Conservation (phyloP, 805 yeast species). For the Kluyveromyces nonfermentans region DNA sequence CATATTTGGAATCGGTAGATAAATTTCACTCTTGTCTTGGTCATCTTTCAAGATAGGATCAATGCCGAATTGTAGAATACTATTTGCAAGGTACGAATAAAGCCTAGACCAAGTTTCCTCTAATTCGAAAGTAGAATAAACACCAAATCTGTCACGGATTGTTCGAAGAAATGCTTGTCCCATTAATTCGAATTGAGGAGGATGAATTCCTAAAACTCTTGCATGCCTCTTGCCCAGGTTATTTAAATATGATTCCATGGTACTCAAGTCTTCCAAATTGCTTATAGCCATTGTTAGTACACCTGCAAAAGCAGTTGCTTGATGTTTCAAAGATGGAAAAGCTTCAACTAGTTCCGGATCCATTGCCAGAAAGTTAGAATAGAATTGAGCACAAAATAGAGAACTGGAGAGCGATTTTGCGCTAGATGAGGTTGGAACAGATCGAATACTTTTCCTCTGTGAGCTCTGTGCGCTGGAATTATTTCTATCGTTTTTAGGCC, state of each 20-base stretch:
- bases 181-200: slow-evolving; percentile 59
- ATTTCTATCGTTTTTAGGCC: neutral
- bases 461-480: neutral
- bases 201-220: slow-evolving; percentile 63
- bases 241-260: slow-evolving; percentile 49
- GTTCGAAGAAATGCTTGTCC: slow-evolving; percentile 65
- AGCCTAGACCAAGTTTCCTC: slow-evolving; percentile 66
- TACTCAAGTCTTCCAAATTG: slow-evolving; percentile 49
- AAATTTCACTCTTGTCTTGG: slow-evolving; percentile 8
- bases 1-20: slow-evolving; percentile 16
- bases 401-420: slow-evolving; percentile 38
- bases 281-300: slow-evolving; percentile 60
- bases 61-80: slow-evolving; percentile 43
- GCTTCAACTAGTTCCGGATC: slow-evolving; percentile 50
- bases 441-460: neutral
- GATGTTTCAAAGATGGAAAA: slow-evolving; percentile 71
- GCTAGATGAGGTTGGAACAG: slow-evolving; percentile 12
- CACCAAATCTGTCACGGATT: slow-evolving; percentile 51
- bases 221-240: slow-evolving; percentile 68
- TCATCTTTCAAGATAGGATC: slow-evolving; percentile 33
- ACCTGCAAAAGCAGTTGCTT: slow-evolving; percentile 74
- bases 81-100: slow-evolving; percentile 59
- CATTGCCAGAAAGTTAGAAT: slow-evolving; percentile 55
- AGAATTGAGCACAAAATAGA: slow-evolving; percentile 67
- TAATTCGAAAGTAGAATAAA: slow-evolving; percentile 44